Evolutionary conservation across 371 early-diverging fungal genomes (phyloP), one percentile per base, ranked within the genome.

Genomic region (Mortierella sp.): DNA sequence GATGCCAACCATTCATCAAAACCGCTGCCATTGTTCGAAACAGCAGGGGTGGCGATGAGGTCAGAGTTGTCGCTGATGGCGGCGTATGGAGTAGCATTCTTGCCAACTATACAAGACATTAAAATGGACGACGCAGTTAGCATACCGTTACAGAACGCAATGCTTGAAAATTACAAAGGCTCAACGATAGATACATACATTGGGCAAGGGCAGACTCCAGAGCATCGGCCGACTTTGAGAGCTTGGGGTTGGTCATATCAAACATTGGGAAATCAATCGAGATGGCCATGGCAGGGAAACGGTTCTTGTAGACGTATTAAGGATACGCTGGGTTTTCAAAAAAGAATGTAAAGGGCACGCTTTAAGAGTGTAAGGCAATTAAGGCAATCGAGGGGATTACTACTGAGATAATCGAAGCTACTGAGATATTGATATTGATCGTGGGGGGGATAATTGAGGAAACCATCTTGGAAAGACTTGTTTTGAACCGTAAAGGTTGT

Each of bases 1-100:
- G 78, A 53, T 11, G 78, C 78, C 28, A 76, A 56, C 78, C 78
- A 76, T 47, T 76, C 78, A 37, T 76, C 78, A 49, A 76, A 76
- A 30, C 78, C 78, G 26, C 46, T 65, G 41, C 61, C 70, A 21
- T 57, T 28, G 62, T 28, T 54, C 53, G 19, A 26, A 53, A 23
- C 28, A 19, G 52, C 50, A 24, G 60, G 55, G 24, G 60, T 47
- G 56, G 48, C 15, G 43, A 68, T 44, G 34, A 59, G 6, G 65
- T 61, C 59, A 50, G 27, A 51, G 48, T 49, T 23, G 61, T 32
- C 39, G 46, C 27, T 47, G n/a, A 50, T 50, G 32, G 41, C 50
- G 60, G 41, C 34, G 53, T 19, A 21, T 41, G 43, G 30, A 41
- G 30, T 14, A 34, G 44, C 44, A 21, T 65, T 60, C 61, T 64